phyloP scores from a whole-genome alignment of 805 yeast genomes.

The Saturnispora sanitii region DNA sequence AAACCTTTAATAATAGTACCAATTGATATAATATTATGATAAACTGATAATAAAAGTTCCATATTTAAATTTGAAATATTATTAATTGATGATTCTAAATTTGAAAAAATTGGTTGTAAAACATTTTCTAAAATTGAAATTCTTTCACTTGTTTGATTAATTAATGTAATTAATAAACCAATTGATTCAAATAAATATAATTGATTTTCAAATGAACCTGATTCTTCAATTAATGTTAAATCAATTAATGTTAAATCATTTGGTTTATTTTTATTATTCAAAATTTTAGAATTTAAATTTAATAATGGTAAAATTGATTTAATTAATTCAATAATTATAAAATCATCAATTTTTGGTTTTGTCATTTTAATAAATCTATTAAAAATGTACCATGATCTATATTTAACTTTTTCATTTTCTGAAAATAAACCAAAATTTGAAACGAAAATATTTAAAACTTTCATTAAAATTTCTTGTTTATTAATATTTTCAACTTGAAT shows the following conservation, averaged over 20 bases:
- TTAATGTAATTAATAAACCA: conserved; percentile 59
- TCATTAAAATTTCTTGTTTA: conserved; percentile 43
- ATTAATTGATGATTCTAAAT: conserved; percentile 55
- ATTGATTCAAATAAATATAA: conserved; percentile 76
- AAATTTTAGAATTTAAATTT: conserved; percentile 46
- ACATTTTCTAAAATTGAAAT: conserved; percentile 50
- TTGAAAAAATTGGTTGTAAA: conserved; percentile 65
- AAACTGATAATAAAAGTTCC: conserved; percentile 57
- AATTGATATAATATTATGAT: conserved; percentile 78
- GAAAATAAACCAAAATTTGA: conserved; percentile 78
- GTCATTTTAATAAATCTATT: conserved; percentile 72
- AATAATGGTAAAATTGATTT: conserved; percentile 53
- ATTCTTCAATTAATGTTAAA: conserved; percentile 37
- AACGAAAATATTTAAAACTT: conserved; percentile 68
- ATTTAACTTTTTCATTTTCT: conserved; percentile 59
- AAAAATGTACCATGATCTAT: conserved; percentile 85
- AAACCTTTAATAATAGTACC: conserved; percentile 87
- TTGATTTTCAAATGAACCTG: conserved; percentile 65
- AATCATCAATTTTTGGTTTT: conserved; percentile 49
- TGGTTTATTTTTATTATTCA: conserved; percentile 18
- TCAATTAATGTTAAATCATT: conserved; percentile 18
- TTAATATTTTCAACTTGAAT: conserved; percentile 31
- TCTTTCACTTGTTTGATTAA: conserved; percentile 35
- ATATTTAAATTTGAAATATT: conserved; percentile 28
- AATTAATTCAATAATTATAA: conserved; percentile 46